Evolutionary conservation across 1,284 basidiomycete genomes (phyloP), one percentile per base, ranked within the genome.

Genomic region (Trichosporon ovoides): DNA sequence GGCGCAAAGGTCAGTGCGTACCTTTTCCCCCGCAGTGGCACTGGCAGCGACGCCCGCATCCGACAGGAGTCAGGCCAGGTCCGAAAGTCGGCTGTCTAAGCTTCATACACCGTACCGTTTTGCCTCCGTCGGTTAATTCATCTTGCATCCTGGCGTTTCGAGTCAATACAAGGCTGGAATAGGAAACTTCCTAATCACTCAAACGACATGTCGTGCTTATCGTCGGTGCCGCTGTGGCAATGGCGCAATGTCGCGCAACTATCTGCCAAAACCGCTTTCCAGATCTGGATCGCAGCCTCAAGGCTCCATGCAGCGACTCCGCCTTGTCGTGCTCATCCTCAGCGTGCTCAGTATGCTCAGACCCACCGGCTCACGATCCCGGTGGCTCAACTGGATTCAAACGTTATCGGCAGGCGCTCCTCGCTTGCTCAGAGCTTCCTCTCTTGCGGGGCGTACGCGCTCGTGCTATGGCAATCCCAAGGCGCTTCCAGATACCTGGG

Each of bases 191-290:
- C 43, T 48, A 48, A 48, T 48, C 43, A 18, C 43, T 24, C 3
- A 13, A 14, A 3, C 7, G 14, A 9, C 11, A 48, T 48, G 43
- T 48, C 43, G 43, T 48, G 43, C 43, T 48, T 48, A 48, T 48
- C 43, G 22, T 22, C n/a, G 14, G 14, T 3, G 22, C 43, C 18
- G 16, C n/a, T 31, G 24, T 48, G 43, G 43, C 43, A 16, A 48
- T 48, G 43, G 43, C 43, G 43, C 43, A 48, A 48, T 48, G 43
- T 48, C 43, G 43, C 43, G 43, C 43, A 48, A 37, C 18, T 7
- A 38, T 18, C 11, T 14, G 24, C 43, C 9, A 7, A 3, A 9
- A 9, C 24, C n/a, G n/a, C 14, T 16, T 48, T 48, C 43, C 43
- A 48, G 43, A 48, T 48, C 10, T 18, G 22, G 28, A 9, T 5